Evolutionary conservation across 2,329 filamentous ascomycete genomes (phyloP).

Genomic region (Nemania serpens): DNA sequence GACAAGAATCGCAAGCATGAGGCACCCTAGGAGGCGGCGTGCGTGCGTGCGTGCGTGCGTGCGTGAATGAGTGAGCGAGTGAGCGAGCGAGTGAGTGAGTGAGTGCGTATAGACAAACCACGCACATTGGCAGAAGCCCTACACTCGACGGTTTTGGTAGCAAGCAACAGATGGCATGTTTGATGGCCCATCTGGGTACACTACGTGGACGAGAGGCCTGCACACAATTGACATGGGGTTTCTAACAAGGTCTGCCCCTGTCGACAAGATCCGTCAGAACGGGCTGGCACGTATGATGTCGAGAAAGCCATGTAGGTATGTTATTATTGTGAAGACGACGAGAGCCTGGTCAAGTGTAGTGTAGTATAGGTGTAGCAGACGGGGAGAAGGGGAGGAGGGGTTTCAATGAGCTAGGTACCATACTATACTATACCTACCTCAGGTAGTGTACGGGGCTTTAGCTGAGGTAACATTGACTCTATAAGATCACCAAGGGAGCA

Average conservation of each 20-base stretch:
- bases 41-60: constrained; percentile 7
- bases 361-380: constrained; percentile 31
- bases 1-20: constrained; percentile 21
- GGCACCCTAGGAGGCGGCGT: constrained; percentile 31
- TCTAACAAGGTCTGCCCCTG: constrained; percentile 31
- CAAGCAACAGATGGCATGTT: constrained; percentile 16
- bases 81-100: constrained; percentile 15
- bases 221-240: constrained; percentile 23
- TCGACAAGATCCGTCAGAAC: constrained; percentile 32
- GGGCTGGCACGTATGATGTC: constrained; percentile 25
- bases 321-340: constrained; percentile 14
- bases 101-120: constrained; percentile 1
- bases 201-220: constrained; percentile 14
- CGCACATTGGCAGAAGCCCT: constrained; percentile 10
- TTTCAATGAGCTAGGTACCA: neutral
- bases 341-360: constrained; percentile 17
- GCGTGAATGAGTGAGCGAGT: too few relatives aligned
- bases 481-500: constrained; percentile 34
- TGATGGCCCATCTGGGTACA: constrained; percentile 4
- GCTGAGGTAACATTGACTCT: constrained; percentile 32
- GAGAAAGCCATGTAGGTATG: constrained; percentile 13
- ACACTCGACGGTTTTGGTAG: neutral
- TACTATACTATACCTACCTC: neutral
- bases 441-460: neutral
- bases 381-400: neutral